Conservation (phyloP, 1,284 basidiomycete species). For the Irpex lacteus region DNA sequence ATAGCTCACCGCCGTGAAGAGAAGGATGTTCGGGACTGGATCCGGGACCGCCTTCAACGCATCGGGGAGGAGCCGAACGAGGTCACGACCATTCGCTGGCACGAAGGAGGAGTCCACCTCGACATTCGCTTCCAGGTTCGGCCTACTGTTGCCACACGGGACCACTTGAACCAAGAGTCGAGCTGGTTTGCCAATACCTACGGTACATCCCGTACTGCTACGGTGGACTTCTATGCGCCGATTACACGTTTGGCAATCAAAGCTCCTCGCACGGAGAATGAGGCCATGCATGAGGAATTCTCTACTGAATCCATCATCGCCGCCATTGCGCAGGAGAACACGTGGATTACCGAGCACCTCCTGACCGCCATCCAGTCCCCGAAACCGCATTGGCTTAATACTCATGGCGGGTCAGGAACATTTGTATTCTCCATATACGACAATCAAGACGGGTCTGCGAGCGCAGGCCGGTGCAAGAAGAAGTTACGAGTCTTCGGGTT, state of each 20-base stretch:
- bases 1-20: not conserved
- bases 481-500: not conserved
- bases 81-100: slow-evolving; percentile 2
- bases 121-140: slow-evolving; percentile 8
- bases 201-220: slow-evolving; percentile 2
- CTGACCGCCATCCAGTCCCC: slow-evolving; percentile 4
- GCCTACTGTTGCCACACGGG: not conserved
- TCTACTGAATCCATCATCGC: not conserved
- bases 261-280: slow-evolving; percentile 3
- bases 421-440: slow-evolving; percentile 6
- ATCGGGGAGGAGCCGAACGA: slow-evolving; percentile 3
- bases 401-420: slow-evolving; percentile 3
- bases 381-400: slow-evolving; percentile 3
- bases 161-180: not conserved
- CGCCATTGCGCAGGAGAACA: slow-evolving; percentile 5
- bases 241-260: not conserved
- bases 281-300: not conserved
- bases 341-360: not conserved
- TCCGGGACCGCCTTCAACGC: not conserved
- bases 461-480: slow-evolving; percentile 9
- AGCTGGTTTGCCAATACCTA: slow-evolving; percentile 3
- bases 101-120: slow-evolving; percentile 4
- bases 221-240: slow-evolving; percentile 6
- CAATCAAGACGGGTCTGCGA: slow-evolving; percentile 5
- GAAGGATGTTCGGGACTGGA: not conserved